Evolutionary conservation across 2,329 filamentous ascomycete genomes (phyloP).

Genomic region (Xylaria sp.): DNA sequence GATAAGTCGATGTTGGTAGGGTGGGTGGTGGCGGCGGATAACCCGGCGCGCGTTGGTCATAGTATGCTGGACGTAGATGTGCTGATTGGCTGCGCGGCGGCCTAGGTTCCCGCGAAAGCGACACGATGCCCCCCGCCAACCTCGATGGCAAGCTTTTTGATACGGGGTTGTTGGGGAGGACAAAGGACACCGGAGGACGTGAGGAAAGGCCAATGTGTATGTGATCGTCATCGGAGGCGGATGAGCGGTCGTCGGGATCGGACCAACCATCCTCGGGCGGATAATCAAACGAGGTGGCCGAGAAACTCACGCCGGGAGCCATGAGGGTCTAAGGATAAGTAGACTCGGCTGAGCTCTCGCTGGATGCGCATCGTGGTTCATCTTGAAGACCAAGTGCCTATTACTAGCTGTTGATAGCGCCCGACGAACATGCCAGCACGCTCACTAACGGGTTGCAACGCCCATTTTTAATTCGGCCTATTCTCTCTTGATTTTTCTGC

Average conservation of each 20-base stretch:
- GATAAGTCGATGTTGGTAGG: background rate
- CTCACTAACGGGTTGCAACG: slow-evolving; percentile 1
- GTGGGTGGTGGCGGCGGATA: background rate
- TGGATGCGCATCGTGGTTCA: slow-evolving; percentile 16
- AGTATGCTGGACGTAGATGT: slow-evolving; percentile 23
- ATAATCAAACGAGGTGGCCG: slow-evolving; percentile 13
- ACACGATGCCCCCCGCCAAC: slow-evolving; percentile 26
- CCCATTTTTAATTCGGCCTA: slow-evolving; percentile 1
- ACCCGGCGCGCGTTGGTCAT: slow-evolving; percentile 19
- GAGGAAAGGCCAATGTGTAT: slow-evolving; percentile 31
- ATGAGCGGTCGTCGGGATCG: slow-evolving; percentile 27
- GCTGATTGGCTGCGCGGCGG: slow-evolving; percentile 20
- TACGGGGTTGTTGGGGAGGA: slow-evolving; percentile 32
- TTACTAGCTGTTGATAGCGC: background rate
- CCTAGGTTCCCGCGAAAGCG: slow-evolving; percentile 8
- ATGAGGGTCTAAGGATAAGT: slow-evolving; percentile 16
- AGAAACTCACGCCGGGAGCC: slow-evolving; percentile 22
- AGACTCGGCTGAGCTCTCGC: slow-evolving; percentile 13
- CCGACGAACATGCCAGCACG: slow-evolving; percentile 5
- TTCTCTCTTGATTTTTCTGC: background rate
- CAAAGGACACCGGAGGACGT: slow-evolving; percentile 34
- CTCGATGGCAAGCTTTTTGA: slow-evolving; percentile 35
- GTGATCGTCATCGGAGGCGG: slow-evolving; percentile 29
- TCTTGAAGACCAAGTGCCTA: slow-evolving; percentile 13
- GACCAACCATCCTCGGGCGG: slow-evolving; percentile 2